A percentile compares a stretch with the other conserved stretches of the same genome.
These are phyloP conservation scores for Ailanthus altissimus DNA, from an alignment of 345 rosid genomes.

Conservation along the genomic window DNA sequence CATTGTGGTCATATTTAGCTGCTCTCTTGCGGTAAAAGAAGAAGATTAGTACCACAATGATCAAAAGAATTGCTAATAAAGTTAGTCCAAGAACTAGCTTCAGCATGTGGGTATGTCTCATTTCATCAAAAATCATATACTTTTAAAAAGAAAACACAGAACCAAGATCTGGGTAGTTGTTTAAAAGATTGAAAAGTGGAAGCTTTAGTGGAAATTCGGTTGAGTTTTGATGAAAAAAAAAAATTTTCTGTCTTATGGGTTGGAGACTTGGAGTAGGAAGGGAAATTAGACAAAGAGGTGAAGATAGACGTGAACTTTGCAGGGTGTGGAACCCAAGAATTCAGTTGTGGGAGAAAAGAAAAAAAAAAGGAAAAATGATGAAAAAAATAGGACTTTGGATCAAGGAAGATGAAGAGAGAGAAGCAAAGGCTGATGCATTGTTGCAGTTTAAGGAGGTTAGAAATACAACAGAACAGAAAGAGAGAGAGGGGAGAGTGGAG, in stretches of 20 bases:
- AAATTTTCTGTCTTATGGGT: not conserved
- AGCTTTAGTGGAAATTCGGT: slow-evolving; percentile 8
- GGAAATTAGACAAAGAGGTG: slow-evolving; percentile 30
- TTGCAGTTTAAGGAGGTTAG: not conserved
- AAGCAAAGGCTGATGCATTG: not conserved
- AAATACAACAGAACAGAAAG: too few relatives aligned
- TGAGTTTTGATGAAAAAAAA: slow-evolving; percentile 7
- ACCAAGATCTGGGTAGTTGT: slow-evolving; percentile 34
- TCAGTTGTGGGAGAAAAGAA: not conserved
- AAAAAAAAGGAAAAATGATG: not conserved
- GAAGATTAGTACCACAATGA: slow-evolving; percentile 38
- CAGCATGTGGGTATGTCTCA: slow-evolving; percentile 51
- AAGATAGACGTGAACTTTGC: slow-evolving; percentile 34
- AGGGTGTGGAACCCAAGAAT: slow-evolving; percentile 33
- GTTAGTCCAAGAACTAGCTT: slow-evolving; percentile 49
- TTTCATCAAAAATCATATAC: slow-evolving; percentile 29
- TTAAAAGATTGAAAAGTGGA: not conserved
- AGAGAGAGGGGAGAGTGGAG: not conserved
- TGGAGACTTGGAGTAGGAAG: not conserved
- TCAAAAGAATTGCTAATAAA: slow-evolving; percentile 35
- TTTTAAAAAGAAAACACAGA: slow-evolving; percentile 7
- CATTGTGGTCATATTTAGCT: slow-evolving; percentile 24
- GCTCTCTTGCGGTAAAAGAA: slow-evolving; percentile 38
- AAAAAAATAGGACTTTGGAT: not conserved
- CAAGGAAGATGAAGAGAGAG: slow-evolving; percentile 1